Evolutionary conservation across 2,329 filamentous ascomycete genomes (phyloP).

Genomic region (Hypoxylon sp.): DNA sequence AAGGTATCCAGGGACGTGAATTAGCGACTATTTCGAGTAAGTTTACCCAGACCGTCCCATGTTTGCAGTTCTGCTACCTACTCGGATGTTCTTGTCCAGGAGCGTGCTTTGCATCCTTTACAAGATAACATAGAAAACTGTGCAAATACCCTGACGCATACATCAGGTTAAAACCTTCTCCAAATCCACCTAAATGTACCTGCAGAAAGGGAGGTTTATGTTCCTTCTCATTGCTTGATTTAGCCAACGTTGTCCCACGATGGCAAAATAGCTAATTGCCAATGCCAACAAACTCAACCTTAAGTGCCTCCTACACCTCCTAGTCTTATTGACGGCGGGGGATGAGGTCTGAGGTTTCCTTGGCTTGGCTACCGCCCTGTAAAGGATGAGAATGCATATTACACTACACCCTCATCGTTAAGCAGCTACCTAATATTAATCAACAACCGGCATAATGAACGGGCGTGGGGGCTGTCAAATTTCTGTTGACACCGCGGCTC

Average conservation of each 20-base stretch:
- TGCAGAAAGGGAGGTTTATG: slow-evolving; percentile 5
- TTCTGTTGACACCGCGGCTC: slow-evolving; percentile 1
- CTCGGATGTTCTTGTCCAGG: slow-evolving; percentile 1
- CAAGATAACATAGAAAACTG: too few species aligned
- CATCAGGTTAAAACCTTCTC: too few species aligned
- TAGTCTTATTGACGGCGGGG: neutral
- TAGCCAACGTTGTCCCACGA: too few species aligned
- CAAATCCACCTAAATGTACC: slow-evolving; percentile 26
- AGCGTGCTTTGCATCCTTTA: too few species aligned
- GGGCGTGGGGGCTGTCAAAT: slow-evolving; percentile 15
- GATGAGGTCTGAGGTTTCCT: neutral
- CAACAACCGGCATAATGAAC: slow-evolving; percentile 2
- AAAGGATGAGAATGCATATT: too few species aligned
- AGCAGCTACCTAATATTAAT: too few species aligned
- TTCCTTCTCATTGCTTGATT: too few species aligned
- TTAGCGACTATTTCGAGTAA: too few species aligned
- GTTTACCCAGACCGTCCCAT: slow-evolving; percentile 20
- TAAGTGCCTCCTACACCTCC: slow-evolving; percentile 17
- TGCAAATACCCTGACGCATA: too few species aligned
- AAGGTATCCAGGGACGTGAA: too few species aligned
- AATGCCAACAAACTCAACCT: slow-evolving; percentile 13
- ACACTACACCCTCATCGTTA: slow-evolving; percentile 2
- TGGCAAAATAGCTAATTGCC: too few species aligned
- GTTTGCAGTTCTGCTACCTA: neutral
- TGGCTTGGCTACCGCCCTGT: slow-evolving; percentile 9